Evolutionary conservation across 495 filamentous ascomycete genomes (phyloP).

Genomic region (Penicillium canariense): DNA sequence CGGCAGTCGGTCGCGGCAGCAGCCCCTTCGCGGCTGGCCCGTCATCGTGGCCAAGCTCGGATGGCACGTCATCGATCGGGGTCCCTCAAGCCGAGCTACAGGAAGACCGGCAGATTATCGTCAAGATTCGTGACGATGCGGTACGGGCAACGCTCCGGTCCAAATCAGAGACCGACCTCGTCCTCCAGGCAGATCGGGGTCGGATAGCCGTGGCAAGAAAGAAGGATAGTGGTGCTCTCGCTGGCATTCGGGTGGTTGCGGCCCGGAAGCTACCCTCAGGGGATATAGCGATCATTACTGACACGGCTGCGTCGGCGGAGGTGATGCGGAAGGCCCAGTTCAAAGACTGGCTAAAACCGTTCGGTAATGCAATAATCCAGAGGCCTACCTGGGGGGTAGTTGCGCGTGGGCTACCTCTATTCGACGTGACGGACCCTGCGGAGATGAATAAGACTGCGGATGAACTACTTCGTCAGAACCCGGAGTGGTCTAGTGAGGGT

Average conservation of each 20-base stretch:
- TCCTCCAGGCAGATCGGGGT: neutral
- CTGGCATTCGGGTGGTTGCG: conserved; percentile 10
- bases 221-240: conserved; percentile 3
- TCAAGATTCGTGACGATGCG: neutral
- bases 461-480: conserved; percentile 7
- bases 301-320: conserved; percentile 8
- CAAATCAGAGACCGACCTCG: conserved; percentile 6
- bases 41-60: conserved; percentile 6
- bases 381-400: conserved; percentile 21
- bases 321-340: conserved; percentile 7
- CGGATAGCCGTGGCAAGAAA: neutral
- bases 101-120: conserved; percentile 6
- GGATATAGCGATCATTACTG: conserved; percentile 9
- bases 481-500: neutral
- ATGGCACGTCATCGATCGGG: conserved; percentile 4
- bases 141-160: neutral
- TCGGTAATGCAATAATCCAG: conserved; percentile 11
- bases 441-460: conserved; percentile 4
- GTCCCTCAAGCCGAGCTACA: neutral
- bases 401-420: conserved; percentile 5
- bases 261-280: conserved; percentile 15
- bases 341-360: conserved; percentile 5
- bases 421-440: conserved; percentile 10
- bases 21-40: neutral
- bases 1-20: conserved; percentile 1